Conservation (phyloP, 352 stramenopile genomes). For the Phytophthora fragariaefolia region DNA sequence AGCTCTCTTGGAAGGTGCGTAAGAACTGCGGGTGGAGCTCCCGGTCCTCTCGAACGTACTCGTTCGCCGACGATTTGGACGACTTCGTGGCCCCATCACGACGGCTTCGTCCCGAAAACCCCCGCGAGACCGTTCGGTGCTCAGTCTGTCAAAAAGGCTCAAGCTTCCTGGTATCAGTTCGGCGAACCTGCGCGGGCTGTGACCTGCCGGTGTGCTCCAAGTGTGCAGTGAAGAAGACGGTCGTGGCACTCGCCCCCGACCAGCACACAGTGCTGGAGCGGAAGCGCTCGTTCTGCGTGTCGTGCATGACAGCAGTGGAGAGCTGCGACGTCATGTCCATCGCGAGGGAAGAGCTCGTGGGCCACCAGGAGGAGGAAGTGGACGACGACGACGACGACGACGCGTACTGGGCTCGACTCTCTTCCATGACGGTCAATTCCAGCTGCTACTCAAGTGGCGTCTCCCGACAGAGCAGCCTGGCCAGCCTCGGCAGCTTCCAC, state of each 20-base stretch:
- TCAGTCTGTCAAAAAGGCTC: slow-evolving; percentile 34
- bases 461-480: slow-evolving; percentile 36
- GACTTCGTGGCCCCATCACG: slow-evolving; percentile 30
- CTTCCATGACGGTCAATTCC: slow-evolving; percentile 36
- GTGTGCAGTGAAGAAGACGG: slow-evolving; percentile 42
- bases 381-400: slow-evolving; percentile 24
- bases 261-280: slow-evolving; percentile 40
- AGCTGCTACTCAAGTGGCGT: slow-evolving; percentile 35
- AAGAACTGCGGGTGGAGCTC: slow-evolving; percentile 43
- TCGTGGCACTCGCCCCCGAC: slow-evolving; percentile 46
- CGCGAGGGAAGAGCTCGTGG: slow-evolving; percentile 42
- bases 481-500: slow-evolving; percentile 31
- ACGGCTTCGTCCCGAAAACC: slow-evolving; percentile 4
- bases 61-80: slow-evolving; percentile 39
- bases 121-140: slow-evolving; percentile 17
- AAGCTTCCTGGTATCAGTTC: slow-evolving; percentile 34
- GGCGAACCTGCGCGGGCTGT: slow-evolving; percentile 40
- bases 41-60: slow-evolving; percentile 36
- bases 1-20: slow-evolving; percentile 40
- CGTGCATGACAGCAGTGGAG: slow-evolving; percentile 35
- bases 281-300: slow-evolving; percentile 43
- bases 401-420: slow-evolving; percentile 31
- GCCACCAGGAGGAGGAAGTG: slow-evolving; percentile 28
- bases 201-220: slow-evolving; percentile 42
- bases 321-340: slow-evolving; percentile 38